Conservation (phyloP, 176 grass and related monocot species). For the Themeda triandra region DNA sequence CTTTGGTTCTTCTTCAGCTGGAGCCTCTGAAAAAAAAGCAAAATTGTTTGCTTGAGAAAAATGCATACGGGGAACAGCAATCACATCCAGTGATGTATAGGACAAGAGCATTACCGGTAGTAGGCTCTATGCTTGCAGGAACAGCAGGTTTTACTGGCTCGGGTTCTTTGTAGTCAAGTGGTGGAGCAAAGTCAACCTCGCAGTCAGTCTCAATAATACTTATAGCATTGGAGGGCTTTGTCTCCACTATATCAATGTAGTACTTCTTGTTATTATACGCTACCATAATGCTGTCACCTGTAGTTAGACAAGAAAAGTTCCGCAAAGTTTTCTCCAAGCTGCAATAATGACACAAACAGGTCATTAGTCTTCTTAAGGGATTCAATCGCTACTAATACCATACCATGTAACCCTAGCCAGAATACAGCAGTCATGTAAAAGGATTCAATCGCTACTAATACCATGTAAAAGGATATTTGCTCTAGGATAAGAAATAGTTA, state of each 20-base stretch:
- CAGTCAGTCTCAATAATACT: constrained; percentile 99
- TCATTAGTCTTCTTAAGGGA: constrained; percentile 10
- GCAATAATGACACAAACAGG: constrained; percentile 26
- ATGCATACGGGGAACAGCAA: not conserved
- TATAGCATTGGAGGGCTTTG: constrained; percentile 86
- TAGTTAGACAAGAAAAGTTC: constrained; percentile 95
- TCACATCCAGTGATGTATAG: not conserved
- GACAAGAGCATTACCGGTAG: constrained; percentile 40
- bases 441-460: too few species aligned
- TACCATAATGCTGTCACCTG: constrained; percentile 98
- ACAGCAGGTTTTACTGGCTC: constrained; percentile 48
- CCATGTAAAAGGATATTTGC: not conserved
- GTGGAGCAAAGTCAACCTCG: constrained; percentile 99
- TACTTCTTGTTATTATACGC: constrained; percentile 98
- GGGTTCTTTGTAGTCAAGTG: constrained; percentile 93
- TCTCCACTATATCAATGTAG: constrained; percentile 98
- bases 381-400: not conserved
- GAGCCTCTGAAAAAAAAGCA: constrained; percentile 41
- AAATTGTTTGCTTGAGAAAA: not conserved
- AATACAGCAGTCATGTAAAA: not conserved
- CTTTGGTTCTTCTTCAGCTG: constrained; percentile 70
- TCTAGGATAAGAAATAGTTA: constrained; percentile 19
- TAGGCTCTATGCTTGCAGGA: constrained; percentile 29
- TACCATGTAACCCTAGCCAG: not conserved
- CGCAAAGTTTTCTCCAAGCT: constrained; percentile 96